Evolutionary conservation across 305 asterid species (phyloP).

Genomic region (Solanum chacoense): DNA sequence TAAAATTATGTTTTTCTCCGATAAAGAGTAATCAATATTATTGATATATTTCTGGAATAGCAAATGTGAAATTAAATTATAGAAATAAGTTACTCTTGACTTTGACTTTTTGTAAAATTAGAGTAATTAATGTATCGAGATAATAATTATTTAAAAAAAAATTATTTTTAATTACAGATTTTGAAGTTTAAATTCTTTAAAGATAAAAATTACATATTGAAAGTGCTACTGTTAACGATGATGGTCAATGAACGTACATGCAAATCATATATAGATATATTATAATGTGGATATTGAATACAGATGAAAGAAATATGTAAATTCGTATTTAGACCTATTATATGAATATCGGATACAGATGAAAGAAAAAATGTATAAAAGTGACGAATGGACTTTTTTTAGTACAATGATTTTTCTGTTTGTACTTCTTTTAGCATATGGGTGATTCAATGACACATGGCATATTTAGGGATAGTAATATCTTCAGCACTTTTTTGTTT

Average conservation of each 20-base stretch:
- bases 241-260: background rate
- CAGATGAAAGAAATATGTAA: background rate
- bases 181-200: too few relatives aligned
- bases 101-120: background rate
- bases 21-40: background rate
- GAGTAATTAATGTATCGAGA: background rate
- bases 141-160: too few relatives aligned
- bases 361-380: too few relatives aligned
- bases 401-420: background rate
- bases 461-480: background rate
- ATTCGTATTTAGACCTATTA: background rate
- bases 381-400: background rate
- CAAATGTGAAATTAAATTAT: background rate
- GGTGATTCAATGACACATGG: background rate
- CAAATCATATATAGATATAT: too few relatives aligned
- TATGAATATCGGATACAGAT: background rate
- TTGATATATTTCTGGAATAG: too few relatives aligned
- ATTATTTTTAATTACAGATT: too few relatives aligned
- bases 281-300: background rate
- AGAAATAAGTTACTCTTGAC: background rate
- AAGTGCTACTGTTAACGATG: background rate
- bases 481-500: background rate
- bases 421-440: background rate
- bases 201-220: background rate
- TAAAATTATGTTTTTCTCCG: background rate